These are phyloP conservation scores for Hypoxylon sp. DNA, from an alignment of 2,329 filamentous ascomycete species.

Conservation along the genomic window DNA sequence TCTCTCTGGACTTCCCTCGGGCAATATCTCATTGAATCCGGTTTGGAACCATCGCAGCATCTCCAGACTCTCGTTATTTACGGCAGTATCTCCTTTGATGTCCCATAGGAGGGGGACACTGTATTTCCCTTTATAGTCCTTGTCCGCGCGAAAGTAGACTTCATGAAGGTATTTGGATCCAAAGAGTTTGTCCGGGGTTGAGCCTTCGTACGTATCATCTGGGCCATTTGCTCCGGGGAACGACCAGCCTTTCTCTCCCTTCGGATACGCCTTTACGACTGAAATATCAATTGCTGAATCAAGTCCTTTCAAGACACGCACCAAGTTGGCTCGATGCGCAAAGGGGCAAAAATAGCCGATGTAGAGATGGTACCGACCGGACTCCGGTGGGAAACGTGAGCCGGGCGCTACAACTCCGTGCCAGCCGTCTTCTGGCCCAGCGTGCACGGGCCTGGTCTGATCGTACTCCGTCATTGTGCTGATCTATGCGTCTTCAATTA, in stretches of 20 bases:
- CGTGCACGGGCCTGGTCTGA: constrained; percentile 42
- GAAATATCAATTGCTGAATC: constrained; percentile 68
- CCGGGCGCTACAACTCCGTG: constrained; percentile 47
- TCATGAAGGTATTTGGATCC: constrained; percentile 71
- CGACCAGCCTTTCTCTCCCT: constrained; percentile 73
- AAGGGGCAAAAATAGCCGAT: constrained; percentile 75
- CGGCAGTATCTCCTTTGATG: constrained; percentile 67
- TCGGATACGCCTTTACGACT: constrained; percentile 76
- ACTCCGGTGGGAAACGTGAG: constrained; percentile 46
- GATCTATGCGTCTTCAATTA: background rate
- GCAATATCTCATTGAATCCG: constrained; percentile 66
- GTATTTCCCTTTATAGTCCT: constrained; percentile 72
- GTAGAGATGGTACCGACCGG: constrained; percentile 48
- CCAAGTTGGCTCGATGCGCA: constrained; percentile 71
- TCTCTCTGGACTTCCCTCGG: constrained; percentile 55
- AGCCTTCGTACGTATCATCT: constrained; percentile 68
- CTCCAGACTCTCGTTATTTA: constrained; percentile 74
- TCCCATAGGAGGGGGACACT: constrained; percentile 75
- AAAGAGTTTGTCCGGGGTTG: constrained; percentile 73
- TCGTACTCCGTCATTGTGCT: constrained; percentile 34
- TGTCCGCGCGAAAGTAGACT: constrained; percentile 73
- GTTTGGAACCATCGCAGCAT: constrained; percentile 71
- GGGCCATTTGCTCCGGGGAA: constrained; percentile 63
- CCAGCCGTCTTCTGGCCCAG: constrained; percentile 48
- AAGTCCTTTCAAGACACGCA: constrained; percentile 71